Evolutionary conservation across 2,329 filamentous ascomycete genomes (phyloP).

Genomic region (Cladophialophora carrionii): DNA sequence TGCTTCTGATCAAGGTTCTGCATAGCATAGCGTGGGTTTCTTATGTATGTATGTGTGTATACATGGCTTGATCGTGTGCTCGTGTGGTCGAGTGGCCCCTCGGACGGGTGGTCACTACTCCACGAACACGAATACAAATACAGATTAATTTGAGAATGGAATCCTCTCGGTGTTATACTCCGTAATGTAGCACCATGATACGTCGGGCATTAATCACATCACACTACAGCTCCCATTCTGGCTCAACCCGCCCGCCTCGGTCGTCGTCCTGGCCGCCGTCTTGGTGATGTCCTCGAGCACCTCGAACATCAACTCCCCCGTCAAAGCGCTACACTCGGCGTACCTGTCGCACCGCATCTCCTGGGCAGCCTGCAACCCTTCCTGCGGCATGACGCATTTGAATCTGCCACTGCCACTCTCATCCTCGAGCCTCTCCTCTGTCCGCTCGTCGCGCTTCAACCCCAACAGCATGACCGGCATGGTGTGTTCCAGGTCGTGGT

Average conservation of each 20-base stretch:
- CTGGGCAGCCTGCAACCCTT: constrained; percentile 62
- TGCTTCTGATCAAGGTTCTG: no score
- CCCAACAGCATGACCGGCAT: constrained; percentile 64
- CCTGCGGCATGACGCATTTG: constrained; percentile 44
- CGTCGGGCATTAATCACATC: constrained; percentile 44
- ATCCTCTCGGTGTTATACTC: no score
- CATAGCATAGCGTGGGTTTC: no score
- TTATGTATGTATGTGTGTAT: no score
- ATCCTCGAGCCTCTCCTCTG: constrained; percentile 31
- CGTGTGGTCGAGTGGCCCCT: no score
- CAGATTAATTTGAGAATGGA: no score
- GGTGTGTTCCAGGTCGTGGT: constrained; percentile 50
- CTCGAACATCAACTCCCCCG: constrained; percentile 62
- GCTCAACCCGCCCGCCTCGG: constrained; percentile 56
- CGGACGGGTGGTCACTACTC: no score
- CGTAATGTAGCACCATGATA: no score
- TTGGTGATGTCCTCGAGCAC: constrained; percentile 64
- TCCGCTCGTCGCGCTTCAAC: constrained; percentile 57
- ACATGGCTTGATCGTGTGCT: no score
- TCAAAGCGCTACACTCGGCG: constrained; percentile 65
- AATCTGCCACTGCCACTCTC: constrained; percentile 29
- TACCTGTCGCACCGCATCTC: constrained; percentile 65
- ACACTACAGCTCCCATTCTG: constrained; percentile 48
- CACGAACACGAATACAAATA: no score
- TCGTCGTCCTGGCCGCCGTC: constrained; percentile 62